Evolutionary conservation across 1,284 basidiomycete genomes (phyloP), one percentile per base, ranked within the genome.

Genomic region (Heimioporus punctisporus): DNA sequence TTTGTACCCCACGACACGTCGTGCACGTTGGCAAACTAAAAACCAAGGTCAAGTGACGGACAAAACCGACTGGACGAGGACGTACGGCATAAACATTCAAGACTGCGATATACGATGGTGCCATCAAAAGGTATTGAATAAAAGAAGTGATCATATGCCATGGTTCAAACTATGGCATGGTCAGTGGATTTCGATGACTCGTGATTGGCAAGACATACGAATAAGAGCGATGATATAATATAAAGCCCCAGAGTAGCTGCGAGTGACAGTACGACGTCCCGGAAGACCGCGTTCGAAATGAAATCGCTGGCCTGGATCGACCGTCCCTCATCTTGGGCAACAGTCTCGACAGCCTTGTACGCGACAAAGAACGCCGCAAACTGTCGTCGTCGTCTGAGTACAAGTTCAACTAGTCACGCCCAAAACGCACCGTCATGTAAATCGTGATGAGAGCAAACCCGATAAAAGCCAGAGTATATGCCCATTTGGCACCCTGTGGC

Each of bases 61-160:
- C 48, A 49, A 12, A 42, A 55, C 21, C n/a, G 25, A 46, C 37
- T 47, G 15, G 19, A 55, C 37, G 19, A 30, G 15, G 31, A 81
- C 87, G 61, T 67, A 92, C 88, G 30, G 90, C 92, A 63, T 92
- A 93, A 51, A 93, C 90, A 68, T 97, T 97, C 56, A 97, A 80
- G 17, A 97, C 90, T 53, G 90, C 84, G 69, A 96, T 95, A 65
- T 96, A 98, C 1, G 93, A 94, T 6, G 97, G 96, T 1, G 93
- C 90, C 77, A 97, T 85, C 51, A 98, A 79, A 24, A 96, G 75
- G 68, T 98, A 98, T 71, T 98, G 96, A 17, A 95, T 42, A 74
- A 97, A 97, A n/a, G 90, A 93, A 0, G 96, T 97, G 66, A 97
- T 81, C 89, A 92, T 88, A 66, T 97, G 95, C 86, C 92, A 92